phyloP scores from a whole-genome alignment of 1,284 basidiomycete species.

The Stygiomarasmius scandens region DNA sequence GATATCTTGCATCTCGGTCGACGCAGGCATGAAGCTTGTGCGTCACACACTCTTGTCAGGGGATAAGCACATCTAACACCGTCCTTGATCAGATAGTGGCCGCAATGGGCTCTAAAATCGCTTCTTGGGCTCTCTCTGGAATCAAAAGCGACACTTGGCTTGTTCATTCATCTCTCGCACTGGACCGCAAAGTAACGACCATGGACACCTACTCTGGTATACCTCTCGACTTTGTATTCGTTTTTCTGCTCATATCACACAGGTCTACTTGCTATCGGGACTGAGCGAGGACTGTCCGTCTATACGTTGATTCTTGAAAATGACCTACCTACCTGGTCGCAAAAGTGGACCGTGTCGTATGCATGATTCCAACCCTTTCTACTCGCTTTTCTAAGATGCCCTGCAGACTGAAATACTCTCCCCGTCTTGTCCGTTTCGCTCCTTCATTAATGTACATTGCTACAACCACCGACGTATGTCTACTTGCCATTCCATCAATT shows the following conservation, averaged over 20 bases:
- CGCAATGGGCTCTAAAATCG: conserved; percentile 64
- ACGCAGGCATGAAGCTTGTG: conserved; percentile 78
- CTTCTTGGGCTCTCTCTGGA: conserved; percentile 74
- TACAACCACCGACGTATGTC: conserved; percentile 57
- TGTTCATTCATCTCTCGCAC: conserved; percentile 75
- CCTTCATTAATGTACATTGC: conserved; percentile 78
- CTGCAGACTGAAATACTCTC: conserved; percentile 34
- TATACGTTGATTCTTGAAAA: conserved; percentile 78
- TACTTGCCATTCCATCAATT: conserved; percentile 6
- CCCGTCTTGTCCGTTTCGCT: conserved; percentile 61
- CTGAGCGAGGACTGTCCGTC: conserved; percentile 57
- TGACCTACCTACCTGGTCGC: conserved; percentile 78
- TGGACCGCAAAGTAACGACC: conserved; percentile 57
- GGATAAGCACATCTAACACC: conserved; percentile 16
- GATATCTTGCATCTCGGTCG: conserved; percentile 68
- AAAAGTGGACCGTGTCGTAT: conserved; percentile 71
- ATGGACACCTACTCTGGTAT: conserved; percentile 74
- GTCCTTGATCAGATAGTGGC: conserved; percentile 62
- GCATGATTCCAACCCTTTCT: conserved; percentile 25
- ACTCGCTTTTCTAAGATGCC: neutral
- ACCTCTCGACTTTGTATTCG: conserved; percentile 2
- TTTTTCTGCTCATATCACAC: conserved; percentile 21
- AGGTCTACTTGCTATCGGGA: conserved; percentile 76
- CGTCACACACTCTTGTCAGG: conserved; percentile 30
- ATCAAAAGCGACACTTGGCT: conserved; percentile 65